Percentiles rank a stretch among this genome's conserved stretches.
phyloP scores from a whole-genome alignment of 1,284 basidiomycete species.

The Ceratorhiza oryzae-sativae region DNA sequence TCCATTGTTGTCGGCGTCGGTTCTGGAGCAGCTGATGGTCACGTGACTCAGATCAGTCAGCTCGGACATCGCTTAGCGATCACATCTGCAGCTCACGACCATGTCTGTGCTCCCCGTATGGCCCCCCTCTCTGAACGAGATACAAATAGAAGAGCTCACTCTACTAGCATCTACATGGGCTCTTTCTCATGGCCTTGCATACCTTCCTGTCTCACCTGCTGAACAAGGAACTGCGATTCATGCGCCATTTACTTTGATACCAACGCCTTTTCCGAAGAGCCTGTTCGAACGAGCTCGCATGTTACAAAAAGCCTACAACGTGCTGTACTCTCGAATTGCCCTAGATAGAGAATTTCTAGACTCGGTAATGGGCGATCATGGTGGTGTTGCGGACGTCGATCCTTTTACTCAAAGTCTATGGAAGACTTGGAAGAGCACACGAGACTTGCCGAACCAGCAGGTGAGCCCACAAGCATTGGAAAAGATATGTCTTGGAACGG shows the following conservation, averaged over 20 bases:
- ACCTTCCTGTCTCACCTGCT: constrained; percentile 50
- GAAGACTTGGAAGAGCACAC: constrained; percentile 80
- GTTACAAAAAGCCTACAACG: constrained; percentile 83
- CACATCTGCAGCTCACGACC: neutral
- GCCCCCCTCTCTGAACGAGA: constrained; percentile 53
- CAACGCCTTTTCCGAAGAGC: constrained; percentile 81
- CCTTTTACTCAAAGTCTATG: constrained; percentile 87
- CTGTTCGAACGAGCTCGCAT: constrained; percentile 72
- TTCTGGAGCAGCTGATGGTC: neutral
- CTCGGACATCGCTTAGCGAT: neutral
- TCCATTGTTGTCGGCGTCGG: constrained; percentile 62
- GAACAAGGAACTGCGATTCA: constrained; percentile 68
- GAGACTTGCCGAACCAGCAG: constrained; percentile 53
- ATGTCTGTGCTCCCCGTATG: constrained; percentile 50
- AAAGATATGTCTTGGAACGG: neutral
- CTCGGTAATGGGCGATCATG: constrained; percentile 76
- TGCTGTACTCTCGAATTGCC: constrained; percentile 85
- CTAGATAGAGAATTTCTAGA: constrained; percentile 83
- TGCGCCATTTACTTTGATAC: constrained; percentile 87
- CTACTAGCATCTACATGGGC: constrained; percentile 58
- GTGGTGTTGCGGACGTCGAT: constrained; percentile 83
- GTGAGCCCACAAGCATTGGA: neutral
- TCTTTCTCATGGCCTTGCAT: constrained; percentile 59
- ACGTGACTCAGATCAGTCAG: constrained; percentile 13
- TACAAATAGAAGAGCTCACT: constrained; percentile 51